Evolutionary conservation across 2,329 filamentous ascomycete genomes (phyloP), one percentile per base, ranked within the genome.

Genomic region (Aspergillus sp.): DNA sequence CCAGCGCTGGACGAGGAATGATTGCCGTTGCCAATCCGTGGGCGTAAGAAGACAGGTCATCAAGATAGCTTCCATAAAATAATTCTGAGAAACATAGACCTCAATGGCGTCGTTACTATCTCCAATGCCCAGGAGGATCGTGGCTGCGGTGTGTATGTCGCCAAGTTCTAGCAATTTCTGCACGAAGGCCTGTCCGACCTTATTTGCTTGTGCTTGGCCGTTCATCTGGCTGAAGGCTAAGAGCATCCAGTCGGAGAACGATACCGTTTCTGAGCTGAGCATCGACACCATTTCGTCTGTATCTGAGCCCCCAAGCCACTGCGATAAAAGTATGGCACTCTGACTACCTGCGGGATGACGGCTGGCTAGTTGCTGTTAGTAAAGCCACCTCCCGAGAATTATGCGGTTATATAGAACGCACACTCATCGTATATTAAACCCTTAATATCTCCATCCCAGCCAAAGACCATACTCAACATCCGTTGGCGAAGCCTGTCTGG

Each of bases 171-270:
- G 77, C 1, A 98, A 75, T 43, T 89, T 83, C 65, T 95, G 90
- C 1, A 95, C 88, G 57, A 95, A 95, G 3, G 88, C 84, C 48
- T 91, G 85, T 1, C 88, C 89, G 10, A 97, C 81, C 64, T 94
- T 94, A 63, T 94, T 90, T 58, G 94, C 87, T 1, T 88, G 88
- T 34, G 81, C 76, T 51, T 81, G 75, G 2, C 82, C 79, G 44
- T 86, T 88, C 68, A 97, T 94, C 36, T 88, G 86, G 61, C 88
- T 94, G 44, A 98, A 70, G 7, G 93, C 91, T 33, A 98, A 73
- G 48, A 97, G 72, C 88, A 98, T 96, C 93, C 93, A 98, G 67
- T 97, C 93, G 0, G 88, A 87, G 2, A 86, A 88, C 7, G 88
- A 91, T 78, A 93, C 90, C n/a, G 87, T 85, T 55, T 91, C 82